Evolutionary conservation across 106 monocot genomes (phyloP).

Genomic region (Triglochin maritima): DNA sequence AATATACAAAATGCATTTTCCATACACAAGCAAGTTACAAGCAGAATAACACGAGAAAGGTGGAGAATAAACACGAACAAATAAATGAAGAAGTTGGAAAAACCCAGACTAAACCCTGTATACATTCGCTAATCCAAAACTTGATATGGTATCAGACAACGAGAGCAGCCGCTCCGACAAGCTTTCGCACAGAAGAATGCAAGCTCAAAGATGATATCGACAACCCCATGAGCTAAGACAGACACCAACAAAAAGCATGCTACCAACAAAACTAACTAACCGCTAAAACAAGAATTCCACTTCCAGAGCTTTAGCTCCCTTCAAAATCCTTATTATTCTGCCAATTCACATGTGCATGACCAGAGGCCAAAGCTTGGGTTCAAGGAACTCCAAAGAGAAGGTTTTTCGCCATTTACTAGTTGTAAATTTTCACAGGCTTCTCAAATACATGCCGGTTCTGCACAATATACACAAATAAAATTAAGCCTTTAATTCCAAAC

Average conservation of each 20-base stretch:
- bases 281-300: background rate
- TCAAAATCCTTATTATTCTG: background rate
- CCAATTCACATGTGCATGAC: background rate
- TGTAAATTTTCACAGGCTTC: constrained; percentile 34
- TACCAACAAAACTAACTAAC: too few species aligned
- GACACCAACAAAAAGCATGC: too few species aligned
- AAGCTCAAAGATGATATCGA: background rate
- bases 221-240: background rate
- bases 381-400: background rate
- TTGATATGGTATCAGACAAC: background rate
- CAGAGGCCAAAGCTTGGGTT: background rate
- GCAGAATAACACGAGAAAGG: too few species aligned
- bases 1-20: too few species aligned
- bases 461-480: background rate
- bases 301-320: background rate
- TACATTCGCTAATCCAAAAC: constrained; percentile 13
- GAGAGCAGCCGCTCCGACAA: background rate
- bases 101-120: background rate
- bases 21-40: too few species aligned
- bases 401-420: constrained; percentile 8
- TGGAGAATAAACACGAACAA: too few species aligned
- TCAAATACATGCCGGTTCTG: constrained; percentile 29
- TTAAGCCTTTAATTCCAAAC: background rate
- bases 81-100: too few species aligned
- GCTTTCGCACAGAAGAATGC: background rate